Evolutionary conservation across 441 rosid genomes (phyloP).

Genomic region (Omphalea diandra): DNA sequence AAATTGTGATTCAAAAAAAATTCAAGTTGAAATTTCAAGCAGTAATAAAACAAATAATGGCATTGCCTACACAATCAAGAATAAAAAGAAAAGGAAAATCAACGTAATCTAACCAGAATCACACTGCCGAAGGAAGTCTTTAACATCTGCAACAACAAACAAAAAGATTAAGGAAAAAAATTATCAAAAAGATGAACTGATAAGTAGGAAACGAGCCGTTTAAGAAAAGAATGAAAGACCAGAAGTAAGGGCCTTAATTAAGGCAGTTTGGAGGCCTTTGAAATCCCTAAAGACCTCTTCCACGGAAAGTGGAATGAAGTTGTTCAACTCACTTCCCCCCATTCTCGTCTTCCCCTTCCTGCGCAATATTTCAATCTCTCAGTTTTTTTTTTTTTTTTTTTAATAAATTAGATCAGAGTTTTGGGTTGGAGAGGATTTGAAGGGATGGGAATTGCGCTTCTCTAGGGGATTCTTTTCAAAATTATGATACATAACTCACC

Average conservation of each 20-base stretch:
- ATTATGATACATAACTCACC: too few relatives aligned
- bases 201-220: too few relatives aligned
- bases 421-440: too few relatives aligned
- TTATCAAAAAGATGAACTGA: too few relatives aligned
- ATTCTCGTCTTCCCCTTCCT: too few relatives aligned
- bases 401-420: too few relatives aligned
- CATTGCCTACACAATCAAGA: not conserved
- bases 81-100: not conserved
- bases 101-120: slow-evolving; percentile 56
- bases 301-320: slow-evolving; percentile 67
- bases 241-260: slow-evolving; percentile 66
- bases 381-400: too few relatives aligned
- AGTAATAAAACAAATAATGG: not conserved
- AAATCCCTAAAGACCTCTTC: slow-evolving; percentile 76
- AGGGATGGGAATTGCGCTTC: too few relatives aligned
- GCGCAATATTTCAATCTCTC: too few relatives aligned
- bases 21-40: too few relatives aligned
- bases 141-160: slow-evolving; percentile 51
- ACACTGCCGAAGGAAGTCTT: slow-evolving; percentile 66
- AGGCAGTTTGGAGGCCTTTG: slow-evolving; percentile 61
- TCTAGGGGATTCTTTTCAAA: too few relatives aligned
- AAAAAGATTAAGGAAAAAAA: not conserved
- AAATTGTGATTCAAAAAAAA: not conserved
- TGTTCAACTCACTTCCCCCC: too few relatives aligned
- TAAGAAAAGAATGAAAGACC: slow-evolving; percentile 33